Conservation (phyloP, 768 basidiomycete genomes). For the Tricholomella constricta region DNA sequence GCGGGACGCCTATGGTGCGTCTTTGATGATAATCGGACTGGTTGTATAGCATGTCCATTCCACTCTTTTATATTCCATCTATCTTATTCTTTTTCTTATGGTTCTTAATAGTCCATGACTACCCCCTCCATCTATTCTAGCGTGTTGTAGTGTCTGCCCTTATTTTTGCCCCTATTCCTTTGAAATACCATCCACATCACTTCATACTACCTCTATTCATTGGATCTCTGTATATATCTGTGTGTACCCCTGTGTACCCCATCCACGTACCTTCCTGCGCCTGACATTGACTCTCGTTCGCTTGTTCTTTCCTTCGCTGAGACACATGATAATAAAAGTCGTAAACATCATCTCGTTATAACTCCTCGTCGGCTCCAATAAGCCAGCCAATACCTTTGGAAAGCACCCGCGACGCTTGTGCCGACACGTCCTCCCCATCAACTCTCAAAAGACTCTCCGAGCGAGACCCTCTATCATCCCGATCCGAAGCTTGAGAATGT, state of each 20-base stretch:
- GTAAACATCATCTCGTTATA: neutral
- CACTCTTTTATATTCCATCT: slow-evolving; percentile 17
- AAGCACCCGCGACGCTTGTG: slow-evolving; percentile 76
- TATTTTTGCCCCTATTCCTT: neutral
- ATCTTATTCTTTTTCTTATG: slow-evolving; percentile 11
- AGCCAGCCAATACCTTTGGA: slow-evolving; percentile 96
- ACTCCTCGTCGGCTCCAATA: slow-evolving; percentile 77
- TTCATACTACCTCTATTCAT: slow-evolving; percentile 6
- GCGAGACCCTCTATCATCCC: slow-evolving; percentile 45
- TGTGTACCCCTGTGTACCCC: neutral
- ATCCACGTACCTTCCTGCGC: neutral
- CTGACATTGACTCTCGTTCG: neutral
- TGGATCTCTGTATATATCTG: slow-evolving; percentile 12
- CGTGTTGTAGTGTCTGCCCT: slow-evolving; percentile 2
- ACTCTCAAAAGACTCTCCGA: slow-evolving; percentile 43
- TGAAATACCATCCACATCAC: slow-evolving; percentile 7
- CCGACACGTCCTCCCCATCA: slow-evolving; percentile 63
- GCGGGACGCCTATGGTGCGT: neutral
- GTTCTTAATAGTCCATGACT: slow-evolving; percentile 2
- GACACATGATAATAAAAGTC: neutral
- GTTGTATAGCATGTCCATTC: slow-evolving; percentile 13
- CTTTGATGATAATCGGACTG: slow-evolving; percentile 1
- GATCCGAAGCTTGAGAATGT: slow-evolving; percentile 39
- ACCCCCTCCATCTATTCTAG: slow-evolving; percentile 1
- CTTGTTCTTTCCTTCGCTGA: neutral